A percentile compares a stretch with the other conserved stretches of the same genome.
These are phyloP conservation scores for Ganoderma meredithae DNA, from an alignment of 1,284 basidiomycete species.

Conservation along the genomic window DNA sequence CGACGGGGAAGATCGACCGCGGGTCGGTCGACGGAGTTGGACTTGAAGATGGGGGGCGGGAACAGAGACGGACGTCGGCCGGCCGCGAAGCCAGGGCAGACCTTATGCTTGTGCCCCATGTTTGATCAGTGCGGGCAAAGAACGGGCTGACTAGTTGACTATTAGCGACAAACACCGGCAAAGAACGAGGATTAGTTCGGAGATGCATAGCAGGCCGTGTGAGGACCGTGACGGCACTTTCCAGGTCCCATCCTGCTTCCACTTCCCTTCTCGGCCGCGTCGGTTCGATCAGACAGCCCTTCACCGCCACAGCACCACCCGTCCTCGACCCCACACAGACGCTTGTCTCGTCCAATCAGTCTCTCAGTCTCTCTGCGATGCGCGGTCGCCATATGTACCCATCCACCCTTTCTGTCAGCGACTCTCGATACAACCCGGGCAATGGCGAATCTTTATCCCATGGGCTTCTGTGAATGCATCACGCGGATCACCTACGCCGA, in stretches of 20 bases:
- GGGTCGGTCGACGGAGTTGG: background rate
- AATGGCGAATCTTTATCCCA: background rate
- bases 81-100: conserved; percentile 9
- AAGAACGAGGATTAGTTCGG: background rate
- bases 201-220: background rate
- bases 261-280: background rate
- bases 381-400: background rate
- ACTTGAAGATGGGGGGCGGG: conserved; percentile 8
- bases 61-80: conserved; percentile 11
- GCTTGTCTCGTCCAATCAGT: background rate
- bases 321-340: conserved; percentile 23
- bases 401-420: background rate
- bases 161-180: conserved; percentile 14
- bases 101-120: conserved; percentile 11
- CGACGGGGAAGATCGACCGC: conserved; percentile 6
- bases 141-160: background rate
- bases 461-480: background rate
- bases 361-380: background rate
- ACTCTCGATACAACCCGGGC: background rate
- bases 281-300: background rate
- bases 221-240: background rate
- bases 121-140: background rate
- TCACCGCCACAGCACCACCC: conserved; percentile 29
- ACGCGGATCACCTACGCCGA: background rate
- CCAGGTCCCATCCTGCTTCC: conserved; percentile 3